These are phyloP conservation scores for Carpinus fangiana DNA, from an alignment of 306 rosid species.

Conservation along the genomic window DNA sequence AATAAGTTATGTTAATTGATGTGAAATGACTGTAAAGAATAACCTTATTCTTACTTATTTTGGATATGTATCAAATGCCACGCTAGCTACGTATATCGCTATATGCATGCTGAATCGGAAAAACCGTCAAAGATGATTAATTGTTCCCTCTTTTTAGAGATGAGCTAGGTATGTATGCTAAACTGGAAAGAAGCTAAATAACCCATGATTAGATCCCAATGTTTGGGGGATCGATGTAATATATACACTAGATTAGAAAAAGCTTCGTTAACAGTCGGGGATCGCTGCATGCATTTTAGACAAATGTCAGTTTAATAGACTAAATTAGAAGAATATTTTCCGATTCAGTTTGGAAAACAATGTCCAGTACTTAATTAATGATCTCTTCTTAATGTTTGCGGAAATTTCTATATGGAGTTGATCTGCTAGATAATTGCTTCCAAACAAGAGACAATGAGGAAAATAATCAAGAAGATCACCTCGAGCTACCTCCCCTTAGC, in stretches of 20 bases:
- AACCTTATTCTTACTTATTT: not conserved
- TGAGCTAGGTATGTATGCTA: not conserved
- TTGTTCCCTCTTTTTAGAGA: not conserved
- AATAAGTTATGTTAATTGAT: too few species aligned
- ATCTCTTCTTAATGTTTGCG: not conserved
- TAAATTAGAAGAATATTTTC: too few species aligned
- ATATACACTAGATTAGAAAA: not conserved
- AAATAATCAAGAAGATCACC: not conserved
- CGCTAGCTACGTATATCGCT: not conserved
- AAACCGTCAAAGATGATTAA: not conserved
- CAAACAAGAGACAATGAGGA: not conserved
- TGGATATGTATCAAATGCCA: not conserved
- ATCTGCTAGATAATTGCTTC: not conserved
- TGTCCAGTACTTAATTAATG: not conserved
- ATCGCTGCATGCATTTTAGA: too few species aligned
- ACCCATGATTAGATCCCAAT: not conserved
- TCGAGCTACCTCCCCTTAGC: conserved; percentile 18
- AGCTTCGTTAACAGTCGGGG: not conserved
- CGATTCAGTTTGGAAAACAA: too few species aligned
- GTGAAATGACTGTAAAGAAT: too few species aligned
- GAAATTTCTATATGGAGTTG: not conserved
- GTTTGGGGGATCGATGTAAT: not conserved
- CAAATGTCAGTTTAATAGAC: too few species aligned
- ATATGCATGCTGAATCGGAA: not conserved
- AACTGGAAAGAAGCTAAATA: not conserved